Conservation (phyloP, 805 yeast genomes). For the Clavispora asparagi region DNA sequence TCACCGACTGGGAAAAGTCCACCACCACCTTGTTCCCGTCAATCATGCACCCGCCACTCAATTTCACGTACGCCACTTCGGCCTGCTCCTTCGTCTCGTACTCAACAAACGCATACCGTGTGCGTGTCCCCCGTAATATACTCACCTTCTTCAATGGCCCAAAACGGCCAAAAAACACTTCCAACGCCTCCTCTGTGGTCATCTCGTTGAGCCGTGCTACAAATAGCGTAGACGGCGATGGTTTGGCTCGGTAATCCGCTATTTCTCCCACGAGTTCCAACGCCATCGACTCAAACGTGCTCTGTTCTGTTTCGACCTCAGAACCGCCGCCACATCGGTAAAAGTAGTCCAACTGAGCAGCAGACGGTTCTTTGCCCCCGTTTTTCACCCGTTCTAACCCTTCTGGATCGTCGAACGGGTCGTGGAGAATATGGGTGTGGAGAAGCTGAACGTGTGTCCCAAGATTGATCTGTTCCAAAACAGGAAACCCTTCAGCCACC, state of each 20-base stretch:
- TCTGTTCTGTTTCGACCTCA: slow-evolving; percentile 15
- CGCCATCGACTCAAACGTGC: slow-evolving; percentile 53
- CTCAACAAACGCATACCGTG: slow-evolving; percentile 63
- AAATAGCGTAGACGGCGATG: slow-evolving; percentile 58
- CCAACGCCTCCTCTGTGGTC: slow-evolving; percentile 53
- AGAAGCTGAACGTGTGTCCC: slow-evolving; percentile 39
- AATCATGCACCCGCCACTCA: slow-evolving; percentile 47
- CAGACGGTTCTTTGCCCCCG: not conserved
- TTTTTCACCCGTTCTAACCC: slow-evolving; percentile 2
- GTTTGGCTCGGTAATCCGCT: slow-evolving; percentile 52
- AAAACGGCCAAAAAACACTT: slow-evolving; percentile 54
- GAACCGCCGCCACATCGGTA: slow-evolving; percentile 11
- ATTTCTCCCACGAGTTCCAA: slow-evolving; percentile 62
- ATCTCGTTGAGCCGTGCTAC: slow-evolving; percentile 60
- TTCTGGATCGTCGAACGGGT: slow-evolving; percentile 43
- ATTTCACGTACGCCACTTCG: slow-evolving; percentile 57
- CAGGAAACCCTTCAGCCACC: slow-evolving; percentile 46
- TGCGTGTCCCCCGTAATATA: slow-evolving; percentile 42
- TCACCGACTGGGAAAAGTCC: slow-evolving; percentile 52
- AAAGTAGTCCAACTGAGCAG: not conserved
- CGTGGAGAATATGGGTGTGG: slow-evolving; percentile 46
- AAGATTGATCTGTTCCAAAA: slow-evolving; percentile 40
- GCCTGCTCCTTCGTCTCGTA: slow-evolving; percentile 44
- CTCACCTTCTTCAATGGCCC: slow-evolving; percentile 51
- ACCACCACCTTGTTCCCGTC: slow-evolving; percentile 63